Evolutionary conservation across 768 basidiomycete species (phyloP), one percentile per base, ranked within the genome.

Genomic region (Rhizopogon vesiculosus): DNA sequence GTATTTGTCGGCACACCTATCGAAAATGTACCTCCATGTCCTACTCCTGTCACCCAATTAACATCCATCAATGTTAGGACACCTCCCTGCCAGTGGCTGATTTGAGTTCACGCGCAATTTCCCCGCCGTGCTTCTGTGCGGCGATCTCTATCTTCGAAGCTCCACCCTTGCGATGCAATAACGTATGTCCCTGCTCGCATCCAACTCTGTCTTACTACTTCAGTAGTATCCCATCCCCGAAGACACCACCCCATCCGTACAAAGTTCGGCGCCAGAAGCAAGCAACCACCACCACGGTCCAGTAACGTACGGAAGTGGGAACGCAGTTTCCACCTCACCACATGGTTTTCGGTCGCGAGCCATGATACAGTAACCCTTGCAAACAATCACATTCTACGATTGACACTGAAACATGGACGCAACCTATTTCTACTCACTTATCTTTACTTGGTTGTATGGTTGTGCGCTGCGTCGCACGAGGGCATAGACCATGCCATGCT

Each of bases 111-210:
- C 35, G 10, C 35, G 10, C 35, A 38, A 10, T 13, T 38, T 38
- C 35, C 35, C 35, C 35, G 10, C 35, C 12, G 18, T 15, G 31
- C 33, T 48, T 48, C 35, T 48, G 19, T 48, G 35, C 43, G 53
- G 53, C 53, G 53, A 54, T 54, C 31, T 22, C 16, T 33, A 35
- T 54, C 16, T 25, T 22, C 22, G 42, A 54, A 49, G 42, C 22
- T 28, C 45, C 13, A 38, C 54, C 54, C 54, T 52, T 55, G 51
- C 54, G n/a, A 49, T 51, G 38, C 39, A 22, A 22, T 13, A 53
- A 25, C 19, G 45, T 22, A 52, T 52, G 51, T 52, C 25, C 42
- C 28, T 53, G 31, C 45, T 53, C 53, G 45, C 53, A 35, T 54
- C 53, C 45, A n/a, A 22, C 33, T 35, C 33, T 15, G 7, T 35